Evolutionary conservation across 768 basidiomycete genomes (phyloP), one percentile per base, ranked within the genome.

Genomic region (Neoboletus subvelutipes): DNA sequence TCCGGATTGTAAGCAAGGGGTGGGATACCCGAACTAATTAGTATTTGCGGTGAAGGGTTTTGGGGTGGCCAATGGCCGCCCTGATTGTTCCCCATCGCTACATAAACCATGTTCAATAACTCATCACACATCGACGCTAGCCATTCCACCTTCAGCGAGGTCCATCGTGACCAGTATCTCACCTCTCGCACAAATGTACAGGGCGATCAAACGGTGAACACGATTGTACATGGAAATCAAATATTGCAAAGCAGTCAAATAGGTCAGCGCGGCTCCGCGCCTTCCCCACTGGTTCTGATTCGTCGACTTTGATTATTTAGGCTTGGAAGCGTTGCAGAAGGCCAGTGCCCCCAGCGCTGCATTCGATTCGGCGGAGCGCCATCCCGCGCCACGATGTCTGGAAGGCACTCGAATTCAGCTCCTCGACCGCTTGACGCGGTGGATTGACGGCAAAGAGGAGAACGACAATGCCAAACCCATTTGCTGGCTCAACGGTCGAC

Each of bases 401-500:
- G 13, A 36, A 36, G 34, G 15, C 34, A 36, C 34, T 36, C 34
- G 15, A 17, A 36, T 36, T 17, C 34, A 36, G 34, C 34, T 65
- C 9, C 57, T 65, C 9, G 46, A 40, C 4, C 53, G 45, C 28
- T 15, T 60, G 40, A 45, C 50, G 8, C 17, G 1, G 6, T 62
- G 61, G 63, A 24, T 63, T 12, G 50, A 64, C 5, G 40, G 39
- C 12, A n/a, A 50, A 34, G 50, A 13, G 39, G 41, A 45, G n/a
- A 29, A 39, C 12, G 46, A 34, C 20, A 20, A 36, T 2, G 12
- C 24, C 3, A 52, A 51, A n/a, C 42, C 47, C 15, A 55, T 63
- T 5, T 63, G 60, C 18, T 69, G 66, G 63, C 58, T 66, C 18
- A 64, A 64, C 34, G 63, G 64, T 17, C 41, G 50, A 0, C 60